These are phyloP conservation scores for Alternaria sp. DNA, from an alignment of 2,329 filamentous ascomycete genomes.

Conservation along the genomic window DNA sequence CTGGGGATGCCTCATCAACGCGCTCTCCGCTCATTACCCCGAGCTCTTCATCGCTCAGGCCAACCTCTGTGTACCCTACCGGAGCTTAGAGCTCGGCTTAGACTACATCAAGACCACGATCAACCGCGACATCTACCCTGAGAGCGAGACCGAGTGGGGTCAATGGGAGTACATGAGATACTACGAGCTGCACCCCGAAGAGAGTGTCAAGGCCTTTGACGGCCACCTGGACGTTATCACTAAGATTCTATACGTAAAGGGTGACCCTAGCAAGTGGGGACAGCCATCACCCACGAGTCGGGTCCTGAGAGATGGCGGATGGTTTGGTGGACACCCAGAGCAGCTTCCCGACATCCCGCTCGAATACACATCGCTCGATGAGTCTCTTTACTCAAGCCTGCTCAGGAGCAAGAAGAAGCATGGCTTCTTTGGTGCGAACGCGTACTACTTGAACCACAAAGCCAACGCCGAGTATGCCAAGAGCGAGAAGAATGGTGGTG, in stretches of 20 bases:
- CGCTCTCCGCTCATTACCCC: slow-evolving; percentile 43
- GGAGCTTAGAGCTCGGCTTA: slow-evolving; percentile 54
- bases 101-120: slow-evolving; percentile 47
- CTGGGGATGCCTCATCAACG: slow-evolving; percentile 52
- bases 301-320: slow-evolving; percentile 39
- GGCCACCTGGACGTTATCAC: slow-evolving; percentile 32
- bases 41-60: slow-evolving; percentile 43
- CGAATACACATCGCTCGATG: slow-evolving; percentile 39
- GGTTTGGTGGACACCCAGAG: slow-evolving; percentile 41
- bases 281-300: slow-evolving; percentile 34
- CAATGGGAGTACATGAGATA: slow-evolving; percentile 50
- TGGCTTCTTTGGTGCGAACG: slow-evolving; percentile 51
- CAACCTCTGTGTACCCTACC: slow-evolving; percentile 53
- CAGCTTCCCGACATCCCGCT: slow-evolving; percentile 44
- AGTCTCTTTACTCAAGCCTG: slow-evolving; percentile 37
- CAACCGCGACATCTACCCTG: slow-evolving; percentile 58
- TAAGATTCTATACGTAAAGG: slow-evolving; percentile 34
- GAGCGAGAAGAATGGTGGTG: slow-evolving; percentile 47
- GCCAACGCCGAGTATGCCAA: slow-evolving; percentile 55
- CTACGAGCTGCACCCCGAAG: slow-evolving; percentile 38
- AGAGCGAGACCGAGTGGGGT: slow-evolving; percentile 52
- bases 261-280: slow-evolving; percentile 32
- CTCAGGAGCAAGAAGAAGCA: slow-evolving; percentile 51
- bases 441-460: slow-evolving; percentile 57
- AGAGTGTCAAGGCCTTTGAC: slow-evolving; percentile 31